These are phyloP conservation scores for Trapa incisa DNA, from an alignment of 345 rosid genomes.

Conservation along the genomic window DNA sequence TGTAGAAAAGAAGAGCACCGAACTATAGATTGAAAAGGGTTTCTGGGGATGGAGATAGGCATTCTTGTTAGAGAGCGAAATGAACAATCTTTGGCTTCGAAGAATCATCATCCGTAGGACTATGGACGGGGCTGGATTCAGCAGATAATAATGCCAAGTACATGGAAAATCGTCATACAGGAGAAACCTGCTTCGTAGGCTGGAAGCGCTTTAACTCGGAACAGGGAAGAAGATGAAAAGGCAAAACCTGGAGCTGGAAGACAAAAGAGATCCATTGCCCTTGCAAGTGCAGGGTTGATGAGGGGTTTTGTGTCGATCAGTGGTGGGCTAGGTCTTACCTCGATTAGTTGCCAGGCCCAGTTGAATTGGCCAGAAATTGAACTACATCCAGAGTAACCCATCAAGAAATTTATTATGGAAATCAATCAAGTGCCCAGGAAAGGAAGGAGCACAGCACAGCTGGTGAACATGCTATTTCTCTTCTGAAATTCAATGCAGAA, in stretches of 20 bases:
- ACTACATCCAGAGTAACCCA: too few relatives aligned
- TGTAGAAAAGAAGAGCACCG: not conserved
- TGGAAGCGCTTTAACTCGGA: not conserved
- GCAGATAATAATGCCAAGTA: not conserved
- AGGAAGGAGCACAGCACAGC: too few relatives aligned
- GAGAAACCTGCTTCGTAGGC: not conserved
- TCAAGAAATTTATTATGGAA: too few relatives aligned
- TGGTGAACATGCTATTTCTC: too few relatives aligned
- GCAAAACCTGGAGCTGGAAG: not conserved
- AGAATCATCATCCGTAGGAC: not conserved
- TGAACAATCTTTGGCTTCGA: not conserved
- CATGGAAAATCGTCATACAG: conserved; percentile 4
- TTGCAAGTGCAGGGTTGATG: not conserved
- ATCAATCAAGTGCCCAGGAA: too few relatives aligned
- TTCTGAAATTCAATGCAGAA: too few relatives aligned
- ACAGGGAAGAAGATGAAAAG: not conserved
- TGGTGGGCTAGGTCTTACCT: not conserved
- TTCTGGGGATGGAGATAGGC: not conserved
- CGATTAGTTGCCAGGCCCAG: not conserved
- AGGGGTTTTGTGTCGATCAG: not conserved
- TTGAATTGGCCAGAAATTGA: not conserved
- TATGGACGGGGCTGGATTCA: not conserved
- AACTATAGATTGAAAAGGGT: not conserved
- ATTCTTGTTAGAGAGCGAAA: not conserved
- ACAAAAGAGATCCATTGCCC: not conserved